These are phyloP conservation scores for Saccharomycopsis selenospora DNA, from an alignment of 805 yeast genomes.

Conservation along the genomic window DNA sequence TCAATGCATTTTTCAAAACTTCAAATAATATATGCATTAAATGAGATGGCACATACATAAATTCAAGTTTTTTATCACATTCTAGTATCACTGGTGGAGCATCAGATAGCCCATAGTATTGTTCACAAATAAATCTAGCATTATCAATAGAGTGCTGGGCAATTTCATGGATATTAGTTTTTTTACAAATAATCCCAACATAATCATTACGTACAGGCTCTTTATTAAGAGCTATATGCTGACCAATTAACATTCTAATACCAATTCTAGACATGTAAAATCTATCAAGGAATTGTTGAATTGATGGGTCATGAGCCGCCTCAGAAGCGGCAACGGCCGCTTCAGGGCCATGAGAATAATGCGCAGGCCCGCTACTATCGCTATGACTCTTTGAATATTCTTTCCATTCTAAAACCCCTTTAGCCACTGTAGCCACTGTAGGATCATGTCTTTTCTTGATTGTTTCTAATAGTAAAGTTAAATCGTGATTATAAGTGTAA, in stretches of 20 bases:
- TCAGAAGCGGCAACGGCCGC: slow-evolving; percentile 26
- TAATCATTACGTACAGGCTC: slow-evolving; percentile 59
- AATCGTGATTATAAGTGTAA: slow-evolving; percentile 58
- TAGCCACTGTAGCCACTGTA: slow-evolving; percentile 85
- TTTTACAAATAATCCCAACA: slow-evolving; percentile 84
- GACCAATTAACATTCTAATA: slow-evolving; percentile 90
- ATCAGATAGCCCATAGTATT: slow-evolving; percentile 78
- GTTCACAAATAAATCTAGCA: slow-evolving; percentile 85
- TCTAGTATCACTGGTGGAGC: slow-evolving; percentile 78
- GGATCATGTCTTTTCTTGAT: slow-evolving; percentile 87
- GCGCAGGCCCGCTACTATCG: slow-evolving; percentile 84
- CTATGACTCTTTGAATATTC: slow-evolving; percentile 62
- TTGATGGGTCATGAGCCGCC: slow-evolving; percentile 54
- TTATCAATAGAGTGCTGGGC: slow-evolving; percentile 86
- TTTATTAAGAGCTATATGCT: slow-evolving; percentile 76
- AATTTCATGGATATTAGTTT: slow-evolving; percentile 75
- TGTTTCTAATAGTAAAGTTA: slow-evolving; percentile 55
- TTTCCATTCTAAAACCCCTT: slow-evolving; percentile 91
- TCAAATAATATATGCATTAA: slow-evolving; percentile 87
- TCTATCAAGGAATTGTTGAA: slow-evolving; percentile 76
- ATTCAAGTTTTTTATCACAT: slow-evolving; percentile 67
- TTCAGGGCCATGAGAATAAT: slow-evolving; percentile 64
- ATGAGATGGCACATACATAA: slow-evolving; percentile 92
- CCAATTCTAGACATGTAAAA: slow-evolving; percentile 90
- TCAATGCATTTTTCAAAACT: slow-evolving; percentile 73